A percentile compares a stretch with the other conserved stretches of the same genome.
Evolutionary conservation across 2,329 filamentous ascomycete genomes (phyloP).

Genomic region (Colletotrichum camelliae): DNA sequence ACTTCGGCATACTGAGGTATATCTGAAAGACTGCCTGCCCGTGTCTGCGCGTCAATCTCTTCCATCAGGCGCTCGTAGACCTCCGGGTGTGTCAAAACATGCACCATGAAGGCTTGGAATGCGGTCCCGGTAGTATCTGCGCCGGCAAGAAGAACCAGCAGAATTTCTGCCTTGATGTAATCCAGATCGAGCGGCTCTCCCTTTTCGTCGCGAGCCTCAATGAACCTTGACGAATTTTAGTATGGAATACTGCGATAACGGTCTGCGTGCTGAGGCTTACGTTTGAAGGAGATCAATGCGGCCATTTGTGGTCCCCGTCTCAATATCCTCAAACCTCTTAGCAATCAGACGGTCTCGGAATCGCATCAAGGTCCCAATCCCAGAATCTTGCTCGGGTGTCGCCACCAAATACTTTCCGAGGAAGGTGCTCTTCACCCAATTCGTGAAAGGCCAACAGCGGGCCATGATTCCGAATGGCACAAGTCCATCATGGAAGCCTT

Average conservation of each 20-base stretch:
- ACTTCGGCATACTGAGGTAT: constrained; percentile 49
- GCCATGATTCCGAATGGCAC: constrained; percentile 56
- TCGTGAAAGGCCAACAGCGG: constrained; percentile 58
- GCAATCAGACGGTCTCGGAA: constrained; percentile 60
- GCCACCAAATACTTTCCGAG: constrained; percentile 58
- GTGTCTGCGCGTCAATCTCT: constrained; percentile 46
- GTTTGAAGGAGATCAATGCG: constrained; percentile 61
- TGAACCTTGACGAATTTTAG: constrained; percentile 35
- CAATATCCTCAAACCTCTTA: constrained; percentile 52
- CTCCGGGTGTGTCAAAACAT: constrained; percentile 40
- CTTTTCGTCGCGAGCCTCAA: constrained; percentile 48
- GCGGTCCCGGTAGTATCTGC: constrained; percentile 58
- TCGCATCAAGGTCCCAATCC: constrained; percentile 61
- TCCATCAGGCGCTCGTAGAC: constrained; percentile 52
- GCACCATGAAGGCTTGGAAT: constrained; percentile 51
- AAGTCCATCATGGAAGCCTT: constrained; percentile 59
- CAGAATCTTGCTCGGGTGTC: constrained; percentile 55
- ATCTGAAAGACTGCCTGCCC: constrained; percentile 33
- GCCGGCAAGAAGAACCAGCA: constrained; percentile 56
- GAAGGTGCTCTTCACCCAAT: constrained; percentile 59
- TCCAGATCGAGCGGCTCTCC: constrained; percentile 52
- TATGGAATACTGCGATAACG: not conserved
- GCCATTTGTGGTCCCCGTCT: constrained; percentile 45
- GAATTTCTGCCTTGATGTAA: constrained; percentile 58
- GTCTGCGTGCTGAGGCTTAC: constrained; percentile 21